These are phyloP conservation scores for Pseudogymnoascus sp. DNA, from an alignment of 2,329 filamentous ascomycete species.

Conservation along the genomic window DNA sequence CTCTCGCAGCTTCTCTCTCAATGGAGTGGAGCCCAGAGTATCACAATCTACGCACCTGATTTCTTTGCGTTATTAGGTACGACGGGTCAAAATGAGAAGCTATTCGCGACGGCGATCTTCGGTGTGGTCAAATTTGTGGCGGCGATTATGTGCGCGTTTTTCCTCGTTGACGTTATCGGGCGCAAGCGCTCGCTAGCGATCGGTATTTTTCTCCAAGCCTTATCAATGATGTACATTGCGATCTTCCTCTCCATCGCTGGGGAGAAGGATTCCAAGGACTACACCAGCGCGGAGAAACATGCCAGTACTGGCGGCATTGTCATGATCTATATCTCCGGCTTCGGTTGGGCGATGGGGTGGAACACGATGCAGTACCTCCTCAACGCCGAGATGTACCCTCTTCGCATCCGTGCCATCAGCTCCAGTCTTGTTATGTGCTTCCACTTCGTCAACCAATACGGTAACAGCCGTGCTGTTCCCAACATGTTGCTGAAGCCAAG, in stretches of 20 bases:
- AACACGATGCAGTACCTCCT: slow-evolving; percentile 73
- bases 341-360: slow-evolving; percentile 65
- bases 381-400: slow-evolving; percentile 68
- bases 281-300: slow-evolving; percentile 37
- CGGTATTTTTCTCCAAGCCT: slow-evolving; percentile 51
- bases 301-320: slow-evolving; percentile 61
- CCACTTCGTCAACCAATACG: slow-evolving; percentile 73
- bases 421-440: slow-evolving; percentile 68
- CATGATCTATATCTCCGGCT: slow-evolving; percentile 63
- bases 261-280: slow-evolving; percentile 41
- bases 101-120: slow-evolving; percentile 68
- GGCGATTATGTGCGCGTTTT: slow-evolving; percentile 61
- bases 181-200: slow-evolving; percentile 58
- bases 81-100: slow-evolving; percentile 56
- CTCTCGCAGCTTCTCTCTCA: slow-evolving; percentile 65
- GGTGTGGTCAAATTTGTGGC: slow-evolving; percentile 65
- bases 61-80: slow-evolving; percentile 67
- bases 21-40: slow-evolving; percentile 64
- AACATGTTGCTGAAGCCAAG: slow-evolving; percentile 54
- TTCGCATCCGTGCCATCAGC: slow-evolving; percentile 62
- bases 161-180: slow-evolving; percentile 72
- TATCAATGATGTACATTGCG: slow-evolving; percentile 56
- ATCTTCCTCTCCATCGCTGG: slow-evolving; percentile 56
- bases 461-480: slow-evolving; percentile 66
- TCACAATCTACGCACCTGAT: slow-evolving; percentile 69